Evolutionary conservation across 352 stramenopile genomes (phyloP).

Genomic region (Phytophthora citricola): DNA sequence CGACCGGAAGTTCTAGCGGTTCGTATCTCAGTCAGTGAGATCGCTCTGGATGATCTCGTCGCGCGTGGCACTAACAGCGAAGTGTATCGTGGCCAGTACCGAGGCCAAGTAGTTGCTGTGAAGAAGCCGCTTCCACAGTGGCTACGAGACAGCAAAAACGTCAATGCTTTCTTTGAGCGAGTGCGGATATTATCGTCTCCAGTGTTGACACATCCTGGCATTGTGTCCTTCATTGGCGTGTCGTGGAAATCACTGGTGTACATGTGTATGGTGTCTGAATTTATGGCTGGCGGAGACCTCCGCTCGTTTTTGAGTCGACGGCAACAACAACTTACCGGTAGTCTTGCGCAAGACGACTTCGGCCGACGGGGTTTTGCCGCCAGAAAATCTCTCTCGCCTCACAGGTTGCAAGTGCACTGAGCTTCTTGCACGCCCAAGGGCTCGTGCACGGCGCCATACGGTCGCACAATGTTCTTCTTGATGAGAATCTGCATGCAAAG

Average conservation of each 20-base stretch:
- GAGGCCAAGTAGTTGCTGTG: slow-evolving; percentile 51
- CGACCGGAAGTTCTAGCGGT: slow-evolving; percentile 30
- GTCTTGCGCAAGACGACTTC: slow-evolving; percentile 8
- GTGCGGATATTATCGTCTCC: slow-evolving; percentile 50
- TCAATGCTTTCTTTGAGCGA: slow-evolving; percentile 56
- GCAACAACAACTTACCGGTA: slow-evolving; percentile 21
- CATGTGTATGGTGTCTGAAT: slow-evolving; percentile 59
- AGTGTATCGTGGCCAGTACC: slow-evolving; percentile 61
- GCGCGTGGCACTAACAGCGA: slow-evolving; percentile 56
- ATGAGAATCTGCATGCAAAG: slow-evolving; percentile 49
- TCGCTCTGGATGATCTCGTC: slow-evolving; percentile 37
- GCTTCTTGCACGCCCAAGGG: slow-evolving; percentile 58
- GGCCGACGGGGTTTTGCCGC: slow-evolving; percentile 33
- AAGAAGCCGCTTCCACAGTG: slow-evolving; percentile 66
- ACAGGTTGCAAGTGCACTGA: slow-evolving; percentile 50
- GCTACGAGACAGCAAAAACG: slow-evolving; percentile 38
- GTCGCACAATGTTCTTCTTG: slow-evolving; percentile 44
- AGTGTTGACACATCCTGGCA: slow-evolving; percentile 46
- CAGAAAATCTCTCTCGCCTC: slow-evolving; percentile 59
- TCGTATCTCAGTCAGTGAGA: slow-evolving; percentile 29
- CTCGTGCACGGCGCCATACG: slow-evolving; percentile 42
- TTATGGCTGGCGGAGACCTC: slow-evolving; percentile 64
- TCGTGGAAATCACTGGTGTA: slow-evolving; percentile 59
- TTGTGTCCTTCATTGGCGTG: slow-evolving; percentile 59
- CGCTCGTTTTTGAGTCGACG: slow-evolving; percentile 46